Percentiles rank a stretch among this genome's conserved stretches.
phyloP scores from a whole-genome alignment of 768 basidiomycete genomes.

The Symmetrospora coprosmae region DNA sequence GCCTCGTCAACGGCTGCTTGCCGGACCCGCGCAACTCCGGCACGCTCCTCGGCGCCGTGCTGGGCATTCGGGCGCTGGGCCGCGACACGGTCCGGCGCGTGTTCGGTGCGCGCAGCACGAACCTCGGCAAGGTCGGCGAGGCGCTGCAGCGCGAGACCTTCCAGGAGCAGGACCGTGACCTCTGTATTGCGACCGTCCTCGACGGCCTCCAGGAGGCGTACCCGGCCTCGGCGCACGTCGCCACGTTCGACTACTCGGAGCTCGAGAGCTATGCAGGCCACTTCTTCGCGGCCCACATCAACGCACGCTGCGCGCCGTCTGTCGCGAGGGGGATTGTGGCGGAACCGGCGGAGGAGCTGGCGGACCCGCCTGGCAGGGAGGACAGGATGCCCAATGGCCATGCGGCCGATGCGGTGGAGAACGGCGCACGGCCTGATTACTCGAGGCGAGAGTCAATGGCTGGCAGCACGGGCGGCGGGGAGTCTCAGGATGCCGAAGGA shows the following conservation, averaged over 20 bases:
- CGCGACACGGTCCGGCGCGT: slow-evolving; percentile 4
- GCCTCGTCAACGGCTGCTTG: slow-evolving; percentile 43
- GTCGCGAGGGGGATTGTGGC: slow-evolving; percentile 1
- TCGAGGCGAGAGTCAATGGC: not conserved
- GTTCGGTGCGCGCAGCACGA: slow-evolving; percentile 14
- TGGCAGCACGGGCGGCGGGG: not conserved
- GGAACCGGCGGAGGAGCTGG: not conserved
- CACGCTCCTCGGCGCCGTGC: slow-evolving; percentile 18
- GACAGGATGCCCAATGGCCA: not conserved
- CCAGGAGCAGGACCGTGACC: slow-evolving; percentile 2
- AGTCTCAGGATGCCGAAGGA: slow-evolving; percentile 3
- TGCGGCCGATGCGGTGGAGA: not conserved
- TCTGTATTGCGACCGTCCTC: not conserved
- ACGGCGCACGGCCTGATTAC: not conserved
- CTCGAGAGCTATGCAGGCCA: not conserved
- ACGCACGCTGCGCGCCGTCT: slow-evolving; percentile 4
- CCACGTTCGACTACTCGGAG: slow-evolving; percentile 9
- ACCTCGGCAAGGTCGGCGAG: slow-evolving; percentile 8
- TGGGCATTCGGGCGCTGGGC: slow-evolving; percentile 22
- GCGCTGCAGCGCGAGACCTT: not conserved
- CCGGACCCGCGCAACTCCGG: slow-evolving; percentile 1
- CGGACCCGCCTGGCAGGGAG: not conserved
- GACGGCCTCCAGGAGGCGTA: slow-evolving; percentile 16
- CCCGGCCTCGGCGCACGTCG: not conserved
- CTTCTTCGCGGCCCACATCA: slow-evolving; percentile 16